A percentile compares a stretch with the other conserved stretches of the same genome.
Conservation (phyloP, 257 asterid genomes). For the Lavandula angustifolia region DNA sequence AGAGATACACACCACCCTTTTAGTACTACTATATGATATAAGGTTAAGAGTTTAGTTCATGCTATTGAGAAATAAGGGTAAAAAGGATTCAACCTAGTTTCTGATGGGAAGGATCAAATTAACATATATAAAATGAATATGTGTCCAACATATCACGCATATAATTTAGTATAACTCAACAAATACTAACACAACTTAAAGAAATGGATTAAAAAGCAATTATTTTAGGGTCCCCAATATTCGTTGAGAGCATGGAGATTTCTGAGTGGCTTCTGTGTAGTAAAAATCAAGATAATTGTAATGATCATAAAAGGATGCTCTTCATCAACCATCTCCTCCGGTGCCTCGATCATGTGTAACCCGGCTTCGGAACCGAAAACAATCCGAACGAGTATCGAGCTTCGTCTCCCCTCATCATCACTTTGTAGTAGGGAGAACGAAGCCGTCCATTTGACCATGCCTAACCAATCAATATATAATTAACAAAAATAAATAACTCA, state of each 20-base stretch:
- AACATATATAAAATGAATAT: no score
- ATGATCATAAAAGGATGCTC: constrained; percentile 24
- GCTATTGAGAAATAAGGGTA: no score
- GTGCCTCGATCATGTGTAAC: constrained; percentile 17
- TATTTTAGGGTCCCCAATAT: constrained; percentile 43
- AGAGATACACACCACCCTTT: no score
- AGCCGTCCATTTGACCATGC: constrained; percentile 29
- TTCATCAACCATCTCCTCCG: constrained; percentile 27
- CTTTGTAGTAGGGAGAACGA: neutral
- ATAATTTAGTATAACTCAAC: no score
- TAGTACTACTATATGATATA: no score
- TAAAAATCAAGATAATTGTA: constrained; percentile 11
- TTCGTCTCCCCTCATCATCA: constrained; percentile 27
- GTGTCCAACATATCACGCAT: no score
- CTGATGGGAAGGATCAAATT: no score
- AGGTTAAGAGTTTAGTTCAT: no score
- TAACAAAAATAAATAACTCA: no score
- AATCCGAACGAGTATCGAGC: constrained; percentile 24
- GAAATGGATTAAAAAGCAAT: no score
- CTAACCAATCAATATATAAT: neutral
- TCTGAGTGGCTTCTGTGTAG: constrained; percentile 34
- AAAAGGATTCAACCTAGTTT: no score
- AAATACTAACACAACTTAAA: no score
- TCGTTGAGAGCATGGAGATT: constrained; percentile 37
- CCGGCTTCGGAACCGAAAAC: neutral